Base-by-base conservation (phyloP, 2,329 filamentous ascomycete genomes). In the Hypoxylon sp. region DNA sequence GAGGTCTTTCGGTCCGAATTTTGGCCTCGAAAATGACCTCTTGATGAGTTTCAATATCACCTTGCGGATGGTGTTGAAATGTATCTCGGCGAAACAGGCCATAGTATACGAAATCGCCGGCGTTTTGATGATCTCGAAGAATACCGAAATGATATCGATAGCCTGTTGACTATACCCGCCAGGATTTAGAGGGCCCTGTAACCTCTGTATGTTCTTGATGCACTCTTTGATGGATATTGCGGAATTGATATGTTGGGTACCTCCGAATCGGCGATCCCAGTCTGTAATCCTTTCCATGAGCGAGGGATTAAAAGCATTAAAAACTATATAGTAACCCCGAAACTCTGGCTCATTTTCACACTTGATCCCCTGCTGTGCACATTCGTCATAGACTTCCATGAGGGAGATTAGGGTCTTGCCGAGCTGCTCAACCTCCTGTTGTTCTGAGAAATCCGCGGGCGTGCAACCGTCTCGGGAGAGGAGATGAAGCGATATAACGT, bases 31-130 rank as follows among this genome's bases (percentile, higher is more conserved):
- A 66, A 89, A 87, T 1, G 85, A 82, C 58, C 79, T 82, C 53
- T 85, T 83, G 21, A 90, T 78, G 14, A 84, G 83, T 57, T 83
- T 82, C 16, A 91, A 74, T 14, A 89, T 85, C 11, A 84, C 82
- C 57, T 87, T 86, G 41, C 89, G 87, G 30, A 90, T 79, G 34
- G 83, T 81, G 41, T 86, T 85, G 62, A 91, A 90, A 72, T 90
- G 87, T n/a, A 88, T 86, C 72, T 91, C 88, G 5, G 88, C 88
- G 64, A 91, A 85, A 70, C 89, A 91, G 12, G 88, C 89, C 87
- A 91, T 90, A 0, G 87, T 90, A 73, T 91, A 91, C 0, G 89
- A 90, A 2, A 90, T 84, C 14, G 80, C 78, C 0, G 81, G 79
- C 41, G 84, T 82, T 68, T 86, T 81, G 27, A 91, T 79, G 50